These are phyloP conservation scores for Syzygium malaccense DNA, from an alignment of 441 rosid genomes.

Conservation along the genomic window DNA sequence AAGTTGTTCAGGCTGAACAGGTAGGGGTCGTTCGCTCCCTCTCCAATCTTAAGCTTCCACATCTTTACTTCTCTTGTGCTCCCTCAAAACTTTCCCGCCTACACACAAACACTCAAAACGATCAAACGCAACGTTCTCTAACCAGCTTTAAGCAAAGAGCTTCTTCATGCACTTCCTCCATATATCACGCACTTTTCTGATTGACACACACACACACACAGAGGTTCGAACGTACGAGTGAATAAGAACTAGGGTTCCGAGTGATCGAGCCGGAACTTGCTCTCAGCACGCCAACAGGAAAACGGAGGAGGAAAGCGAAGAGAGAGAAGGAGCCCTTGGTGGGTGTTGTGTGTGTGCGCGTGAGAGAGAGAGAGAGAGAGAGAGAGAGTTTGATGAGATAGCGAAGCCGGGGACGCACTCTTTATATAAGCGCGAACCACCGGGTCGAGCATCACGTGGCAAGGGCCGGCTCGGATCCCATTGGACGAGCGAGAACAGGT, in stretches of 20 bases:
- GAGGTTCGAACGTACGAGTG: neutral
- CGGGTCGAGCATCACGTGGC: neutral
- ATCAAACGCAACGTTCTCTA: neutral
- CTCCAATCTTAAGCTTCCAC: conserved; percentile 17
- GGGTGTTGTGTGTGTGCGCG: too few relatives aligned
- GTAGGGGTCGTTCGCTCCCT: conserved; percentile 2
- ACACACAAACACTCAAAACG: neutral
- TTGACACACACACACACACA: neutral
- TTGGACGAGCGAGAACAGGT: neutral
- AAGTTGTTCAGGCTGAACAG: conserved; percentile 16
- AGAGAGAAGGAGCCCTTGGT: neutral
- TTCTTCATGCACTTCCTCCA: neutral
- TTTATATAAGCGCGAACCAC: neutral
- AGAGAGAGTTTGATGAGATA: neutral
- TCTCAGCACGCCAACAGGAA: neutral
- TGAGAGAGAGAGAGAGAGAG: neutral
- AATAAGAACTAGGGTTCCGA: neutral
- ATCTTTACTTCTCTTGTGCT: neutral
- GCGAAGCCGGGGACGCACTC: neutral
- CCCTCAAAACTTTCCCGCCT: neutral
- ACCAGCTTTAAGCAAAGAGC: neutral
- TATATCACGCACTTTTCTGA: neutral
- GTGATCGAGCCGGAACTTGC: neutral
- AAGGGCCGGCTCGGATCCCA: too few relatives aligned
- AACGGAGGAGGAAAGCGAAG: neutral